Percentiles rank a stretch among this genome's conserved stretches.
Evolutionary conservation across 1,284 basidiomycete genomes (phyloP).

Genomic region (Heimioporus retisporus): DNA sequence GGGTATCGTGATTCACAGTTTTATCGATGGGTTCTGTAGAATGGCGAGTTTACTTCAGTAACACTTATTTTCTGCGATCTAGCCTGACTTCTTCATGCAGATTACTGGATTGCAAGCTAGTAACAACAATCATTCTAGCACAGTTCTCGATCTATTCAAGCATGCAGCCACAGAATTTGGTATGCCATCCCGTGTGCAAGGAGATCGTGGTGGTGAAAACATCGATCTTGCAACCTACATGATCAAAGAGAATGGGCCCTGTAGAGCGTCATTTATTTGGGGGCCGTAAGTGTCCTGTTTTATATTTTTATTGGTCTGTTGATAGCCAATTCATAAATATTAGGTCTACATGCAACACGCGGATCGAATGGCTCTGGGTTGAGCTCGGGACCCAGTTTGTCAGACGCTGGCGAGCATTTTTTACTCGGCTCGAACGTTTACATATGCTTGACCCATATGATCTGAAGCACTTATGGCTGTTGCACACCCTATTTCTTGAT

Average conservation of each 20-base stretch:
- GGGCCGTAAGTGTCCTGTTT: constrained; percentile 28
- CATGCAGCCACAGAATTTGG: background rate
- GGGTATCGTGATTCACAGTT: constrained; percentile 61
- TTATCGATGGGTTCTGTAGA: constrained; percentile 54
- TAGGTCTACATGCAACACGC: background rate
- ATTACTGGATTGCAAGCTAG: constrained; percentile 23
- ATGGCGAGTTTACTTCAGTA: background rate
- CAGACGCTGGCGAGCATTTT: constrained; percentile 38
- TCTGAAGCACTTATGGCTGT: too few relatives aligned
- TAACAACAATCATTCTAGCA: constrained; percentile 33
- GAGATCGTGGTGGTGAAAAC: constrained; percentile 43
- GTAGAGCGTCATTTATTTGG: constrained; percentile 43
- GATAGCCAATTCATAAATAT: too few relatives aligned
- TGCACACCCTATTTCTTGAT: too few relatives aligned
- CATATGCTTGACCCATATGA: too few relatives aligned
- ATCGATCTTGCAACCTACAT: constrained; percentile 36
- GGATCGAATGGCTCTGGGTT: constrained; percentile 53
- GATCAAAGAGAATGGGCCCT: constrained; percentile 31
- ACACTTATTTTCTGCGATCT: background rate
- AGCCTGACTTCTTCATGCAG: background rate
- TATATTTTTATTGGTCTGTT: too few relatives aligned
- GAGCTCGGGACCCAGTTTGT: constrained; percentile 42
- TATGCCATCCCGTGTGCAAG: constrained; percentile 25
- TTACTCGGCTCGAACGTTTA: constrained; percentile 28
- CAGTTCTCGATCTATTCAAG: constrained; percentile 40